These are phyloP conservation scores for Cadophora sp. DNA, from an alignment of 2,329 filamentous ascomycete species.

Conservation along the genomic window DNA sequence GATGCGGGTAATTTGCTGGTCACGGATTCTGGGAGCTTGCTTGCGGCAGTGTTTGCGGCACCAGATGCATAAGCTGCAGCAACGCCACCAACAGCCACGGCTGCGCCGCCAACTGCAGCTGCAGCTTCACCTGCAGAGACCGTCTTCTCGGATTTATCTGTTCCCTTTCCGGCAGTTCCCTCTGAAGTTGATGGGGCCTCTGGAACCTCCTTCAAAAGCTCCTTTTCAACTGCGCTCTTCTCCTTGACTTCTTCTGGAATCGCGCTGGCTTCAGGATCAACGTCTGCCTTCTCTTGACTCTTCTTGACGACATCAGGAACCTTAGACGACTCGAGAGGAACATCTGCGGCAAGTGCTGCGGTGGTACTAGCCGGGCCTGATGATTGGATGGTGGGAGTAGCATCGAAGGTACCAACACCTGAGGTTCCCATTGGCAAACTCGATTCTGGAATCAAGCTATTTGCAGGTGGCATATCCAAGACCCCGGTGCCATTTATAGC, in stretches of 20 bases:
- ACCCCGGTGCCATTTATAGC: slow-evolving; percentile 45
- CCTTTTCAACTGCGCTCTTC: slow-evolving; percentile 74
- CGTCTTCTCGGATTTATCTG: slow-evolving; percentile 58
- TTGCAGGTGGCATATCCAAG: slow-evolving; percentile 60
- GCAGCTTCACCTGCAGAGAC: slow-evolving; percentile 51
- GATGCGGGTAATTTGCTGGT: slow-evolving; percentile 59
- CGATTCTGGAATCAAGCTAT: slow-evolving; percentile 80
- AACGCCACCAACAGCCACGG: slow-evolving; percentile 51
- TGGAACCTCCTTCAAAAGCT: slow-evolving; percentile 72
- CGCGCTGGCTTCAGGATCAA: slow-evolving; percentile 71
- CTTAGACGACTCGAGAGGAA: slow-evolving; percentile 50
- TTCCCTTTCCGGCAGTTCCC: slow-evolving; percentile 58
- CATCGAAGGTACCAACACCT: slow-evolving; percentile 57
- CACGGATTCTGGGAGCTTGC: slow-evolving; percentile 59
- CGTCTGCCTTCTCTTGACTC: slow-evolving; percentile 71
- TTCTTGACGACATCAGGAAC: slow-evolving; percentile 72
- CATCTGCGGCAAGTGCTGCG: slow-evolving; percentile 50
- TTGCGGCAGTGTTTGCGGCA: slow-evolving; percentile 49
- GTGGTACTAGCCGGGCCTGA: slow-evolving; percentile 54
- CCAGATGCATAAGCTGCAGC: slow-evolving; percentile 48
- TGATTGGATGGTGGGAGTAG: slow-evolving; percentile 57
- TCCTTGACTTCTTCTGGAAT: slow-evolving; percentile 70
- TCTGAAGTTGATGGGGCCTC: slow-evolving; percentile 64
- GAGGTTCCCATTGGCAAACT: slow-evolving; percentile 69
- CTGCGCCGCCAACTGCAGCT: slow-evolving; percentile 51